Base-by-base conservation (phyloP, 2,329 filamentous ascomycete genomes). In the Calonectria pseudoturangicola region DNA sequence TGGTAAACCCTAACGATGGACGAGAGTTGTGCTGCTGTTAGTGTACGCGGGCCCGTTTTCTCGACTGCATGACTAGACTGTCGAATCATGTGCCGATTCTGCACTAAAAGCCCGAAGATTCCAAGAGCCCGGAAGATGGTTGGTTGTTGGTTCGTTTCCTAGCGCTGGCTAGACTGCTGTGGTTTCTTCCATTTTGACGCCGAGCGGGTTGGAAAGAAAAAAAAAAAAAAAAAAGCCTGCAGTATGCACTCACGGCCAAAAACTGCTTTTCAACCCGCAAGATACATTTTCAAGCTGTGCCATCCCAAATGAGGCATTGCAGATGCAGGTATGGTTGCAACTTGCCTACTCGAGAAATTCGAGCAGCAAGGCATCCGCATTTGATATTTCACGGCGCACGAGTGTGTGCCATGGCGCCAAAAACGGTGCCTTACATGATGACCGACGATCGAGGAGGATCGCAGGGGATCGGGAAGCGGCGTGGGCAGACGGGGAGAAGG, bases 391-490 rank as follows among this genome's bases (percentile, higher is more conserved):
- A 62, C 47, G 30, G 63, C 60, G 27, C 18, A 47, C 39, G 54
- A 48, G 27, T 30, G 41, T 41, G 64, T 71, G 36, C n/a, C 36
- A 62, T 54, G 62, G 33, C 51, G 25, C 64, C 68, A 71, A 62
- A 51, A 67, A 69, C 77, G 70, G 77, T 79, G 68, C 77, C 77
- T 79, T 79, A 71, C 73, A 79, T 73, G 71, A 71, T 66, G 63
- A 71, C 68, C 45, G 54, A 30, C 70, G 58, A 60, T 64, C 64
- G 36, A 51, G 54, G 63, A 47, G 33, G 48, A 68, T 30, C 39
- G 66, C 41, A 60, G 47, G 51, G 70, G 43, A 63, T 58, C 41
- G 39, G 65, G 15, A n/a, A 47, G 27, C 39, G 41, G 58, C 41
- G 39, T 45, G 28, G 54, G 41, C n/a, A 48, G 36, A 43, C 3